Evolutionary conservation across 192 early-diverging fungal genomes (phyloP).

Genomic region (Coemansia reversa): DNA sequence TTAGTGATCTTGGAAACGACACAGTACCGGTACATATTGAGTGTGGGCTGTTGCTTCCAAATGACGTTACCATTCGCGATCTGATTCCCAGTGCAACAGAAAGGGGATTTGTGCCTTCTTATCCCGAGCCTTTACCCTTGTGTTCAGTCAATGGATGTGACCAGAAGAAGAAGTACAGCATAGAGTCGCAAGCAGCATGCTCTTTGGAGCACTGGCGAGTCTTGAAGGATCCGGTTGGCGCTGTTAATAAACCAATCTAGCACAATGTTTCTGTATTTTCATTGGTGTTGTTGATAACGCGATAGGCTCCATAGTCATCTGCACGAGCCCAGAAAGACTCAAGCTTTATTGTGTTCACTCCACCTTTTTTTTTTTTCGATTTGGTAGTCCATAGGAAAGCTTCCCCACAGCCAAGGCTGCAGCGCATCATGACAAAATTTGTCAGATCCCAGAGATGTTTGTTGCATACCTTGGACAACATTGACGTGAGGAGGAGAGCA

Average conservation of each 20-base stretch:
- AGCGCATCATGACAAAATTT: not conserved
- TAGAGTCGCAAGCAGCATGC: constrained; percentile 58
- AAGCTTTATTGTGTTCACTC: no score
- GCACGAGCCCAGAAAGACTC: no score
- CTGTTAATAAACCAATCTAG: not conserved
- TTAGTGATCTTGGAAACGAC: not conserved
- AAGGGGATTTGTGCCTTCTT: constrained; percentile 25
- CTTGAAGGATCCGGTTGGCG: constrained; percentile 9
- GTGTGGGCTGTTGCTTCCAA: constrained; percentile 19
- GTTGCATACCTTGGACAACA: not conserved
- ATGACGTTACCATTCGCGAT: constrained; percentile 14
- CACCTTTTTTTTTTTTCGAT: no score
- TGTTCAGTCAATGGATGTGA: constrained; percentile 56
- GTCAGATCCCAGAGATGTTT: not conserved
- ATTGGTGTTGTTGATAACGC: no score
- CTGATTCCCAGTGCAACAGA: constrained; percentile 21
- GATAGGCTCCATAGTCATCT: constrained; percentile 1
- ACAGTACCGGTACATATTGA: constrained; percentile 14
- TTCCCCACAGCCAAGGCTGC: not conserved
- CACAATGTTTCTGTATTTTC: not conserved
- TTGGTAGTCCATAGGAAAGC: not conserved
- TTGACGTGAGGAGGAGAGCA: not conserved
- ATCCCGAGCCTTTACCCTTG: constrained; percentile 49
- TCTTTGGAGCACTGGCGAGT: constrained; percentile 60
- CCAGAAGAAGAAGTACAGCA: constrained; percentile 59